Conservation (phyloP, 306 rosid genomes). For the Vicia villosa region DNA sequence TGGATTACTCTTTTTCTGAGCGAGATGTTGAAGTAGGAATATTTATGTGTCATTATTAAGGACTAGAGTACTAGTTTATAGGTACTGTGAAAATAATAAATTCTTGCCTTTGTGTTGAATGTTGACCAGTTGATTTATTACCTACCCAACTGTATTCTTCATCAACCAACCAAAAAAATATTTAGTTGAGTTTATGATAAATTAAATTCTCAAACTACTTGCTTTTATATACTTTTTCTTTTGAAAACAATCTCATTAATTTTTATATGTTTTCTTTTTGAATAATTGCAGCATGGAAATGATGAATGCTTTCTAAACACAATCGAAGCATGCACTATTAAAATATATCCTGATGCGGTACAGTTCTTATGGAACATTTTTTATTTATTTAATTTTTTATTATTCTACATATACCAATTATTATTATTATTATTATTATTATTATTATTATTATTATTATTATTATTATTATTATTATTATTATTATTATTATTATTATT, state of each 20-base stretch:
- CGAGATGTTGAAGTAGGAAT: neutral
- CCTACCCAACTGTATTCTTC: slow-evolving; percentile 14
- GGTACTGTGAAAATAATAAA: slow-evolving; percentile 33
- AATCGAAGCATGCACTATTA: slow-evolving; percentile 77
- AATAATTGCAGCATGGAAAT: slow-evolving; percentile 70
- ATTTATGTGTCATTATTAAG: slow-evolving; percentile 27
- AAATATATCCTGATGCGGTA: slow-evolving; percentile 74
- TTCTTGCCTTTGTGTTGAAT: neutral
- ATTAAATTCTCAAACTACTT: too few relatives aligned
- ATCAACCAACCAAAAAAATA: slow-evolving; percentile 31
- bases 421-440: too few relatives aligned
- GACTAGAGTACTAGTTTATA: slow-evolving; percentile 10
- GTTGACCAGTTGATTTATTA: slow-evolving; percentile 1
- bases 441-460: too few relatives aligned
- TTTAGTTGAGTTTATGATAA: neutral
- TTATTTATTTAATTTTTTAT: neutral
- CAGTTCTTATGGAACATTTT: neutral
- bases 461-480: too few relatives aligned
- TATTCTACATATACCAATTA: neutral
- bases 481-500: too few relatives aligned
- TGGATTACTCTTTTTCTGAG: too few relatives aligned
- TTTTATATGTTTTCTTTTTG: neutral
- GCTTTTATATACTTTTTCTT: neutral
- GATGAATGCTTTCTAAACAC: slow-evolving; percentile 87
- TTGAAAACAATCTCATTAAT: neutral